phyloP scores from a whole-genome alignment of 495 filamentous ascomycete species.

The Tuber indicum region DNA sequence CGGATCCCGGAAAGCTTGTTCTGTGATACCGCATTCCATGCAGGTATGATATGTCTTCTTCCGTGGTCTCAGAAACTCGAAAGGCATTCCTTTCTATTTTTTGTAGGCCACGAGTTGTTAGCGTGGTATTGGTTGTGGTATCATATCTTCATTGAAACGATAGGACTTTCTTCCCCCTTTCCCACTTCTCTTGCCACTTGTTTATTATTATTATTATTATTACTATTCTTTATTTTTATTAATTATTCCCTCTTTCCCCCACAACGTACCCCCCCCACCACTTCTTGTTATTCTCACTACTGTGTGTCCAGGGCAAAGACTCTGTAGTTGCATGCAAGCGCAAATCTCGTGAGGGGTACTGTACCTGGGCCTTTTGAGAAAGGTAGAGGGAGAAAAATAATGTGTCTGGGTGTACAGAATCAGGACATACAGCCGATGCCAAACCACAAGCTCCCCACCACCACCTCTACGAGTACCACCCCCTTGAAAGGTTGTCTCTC shows the following conservation, averaged over 20 bases:
- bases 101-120: not conserved
- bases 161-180: not conserved
- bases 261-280: not conserved
- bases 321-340: not conserved
- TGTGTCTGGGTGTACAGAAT: not conserved
- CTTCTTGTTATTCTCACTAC: not conserved
- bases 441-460: not conserved
- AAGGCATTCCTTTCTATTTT: not conserved
- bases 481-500: not conserved
- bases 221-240: not conserved
- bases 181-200: not conserved
- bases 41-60: not conserved
- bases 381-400: not conserved
- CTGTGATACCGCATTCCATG: not conserved
- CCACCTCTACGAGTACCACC: not conserved
- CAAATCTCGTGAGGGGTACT: not conserved
- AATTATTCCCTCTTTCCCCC: not conserved
- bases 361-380: not conserved
- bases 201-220: not conserved
- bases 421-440: constrained; percentile 2
- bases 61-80: not conserved
- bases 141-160: not conserved
- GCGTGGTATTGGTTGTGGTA: not conserved
- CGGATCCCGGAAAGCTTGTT: not conserved
- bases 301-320: not conserved